These are phyloP conservation scores for Talaromyces atroroseus DNA, from an alignment of 2,329 filamentous ascomycete genomes.

Conservation along the genomic window DNA sequence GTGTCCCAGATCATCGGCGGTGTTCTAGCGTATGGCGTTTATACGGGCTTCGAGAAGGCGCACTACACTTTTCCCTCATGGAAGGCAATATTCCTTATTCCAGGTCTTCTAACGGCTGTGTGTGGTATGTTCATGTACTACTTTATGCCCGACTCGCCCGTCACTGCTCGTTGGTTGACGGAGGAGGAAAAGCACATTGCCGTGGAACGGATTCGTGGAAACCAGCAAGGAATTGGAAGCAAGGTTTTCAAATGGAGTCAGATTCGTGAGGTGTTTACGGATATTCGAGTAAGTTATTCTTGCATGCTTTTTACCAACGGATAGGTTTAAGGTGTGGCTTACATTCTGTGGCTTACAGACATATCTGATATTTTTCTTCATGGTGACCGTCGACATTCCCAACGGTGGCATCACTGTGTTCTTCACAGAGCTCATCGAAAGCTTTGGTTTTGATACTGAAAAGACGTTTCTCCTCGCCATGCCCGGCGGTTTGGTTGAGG, in stretches of 20 bases:
- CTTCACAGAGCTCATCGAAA: neutral
- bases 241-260: constrained; percentile 1
- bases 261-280: constrained; percentile 1
- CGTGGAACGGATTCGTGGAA: neutral
- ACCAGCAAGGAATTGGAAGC: constrained; percentile 4
- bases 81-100: neutral
- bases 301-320: neutral
- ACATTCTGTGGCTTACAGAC: neutral
- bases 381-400: neutral
- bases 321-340: neutral
- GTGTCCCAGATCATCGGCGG: constrained; percentile 1
- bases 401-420: neutral
- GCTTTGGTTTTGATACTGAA: neutral
- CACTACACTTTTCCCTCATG: neutral
- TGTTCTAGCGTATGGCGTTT: neutral
- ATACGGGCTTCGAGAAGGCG: neutral
- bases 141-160: neutral
- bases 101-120: neutral
- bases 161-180: neutral
- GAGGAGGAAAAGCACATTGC: neutral
- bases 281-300: neutral
- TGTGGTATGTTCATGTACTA: neutral
- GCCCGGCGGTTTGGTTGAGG: neutral
- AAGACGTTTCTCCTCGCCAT: neutral
- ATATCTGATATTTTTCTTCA: constrained; percentile 4